phyloP scores from a whole-genome alignment of 306 rosid species.

The Rosa multiflora region DNA sequence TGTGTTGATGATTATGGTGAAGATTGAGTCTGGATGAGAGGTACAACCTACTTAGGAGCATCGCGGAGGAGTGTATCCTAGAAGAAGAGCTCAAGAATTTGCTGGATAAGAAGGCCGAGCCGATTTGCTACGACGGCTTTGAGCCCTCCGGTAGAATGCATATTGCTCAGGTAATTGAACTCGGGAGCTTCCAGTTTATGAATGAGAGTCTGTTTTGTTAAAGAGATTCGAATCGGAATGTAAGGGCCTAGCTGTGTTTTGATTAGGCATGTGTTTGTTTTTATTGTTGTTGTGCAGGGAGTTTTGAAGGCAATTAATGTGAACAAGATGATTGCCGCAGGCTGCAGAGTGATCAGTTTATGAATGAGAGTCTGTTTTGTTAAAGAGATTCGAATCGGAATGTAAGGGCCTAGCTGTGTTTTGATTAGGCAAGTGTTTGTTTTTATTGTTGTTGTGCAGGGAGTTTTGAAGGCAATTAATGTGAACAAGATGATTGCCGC shows the following conservation, averaged over 20 bases:
- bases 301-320: conserved; percentile 76
- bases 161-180: conserved; percentile 71
- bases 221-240: too few species aligned
- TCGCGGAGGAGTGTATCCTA: conserved; percentile 82
- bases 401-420: too few species aligned
- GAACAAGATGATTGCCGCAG: conserved; percentile 72
- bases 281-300: conserved; percentile 40
- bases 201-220: too few species aligned
- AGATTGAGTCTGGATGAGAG: conserved; percentile 54
- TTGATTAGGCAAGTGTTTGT: not conserved
- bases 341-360: conserved; percentile 54
- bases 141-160: conserved; percentile 96
- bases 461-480: conserved; percentile 71
- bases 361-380: too few species aligned
- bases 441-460: conserved; percentile 34
- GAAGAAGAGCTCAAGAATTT: conserved; percentile 72
- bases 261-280: not conserved
- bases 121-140: conserved; percentile 79
- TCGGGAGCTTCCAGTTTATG: too few species aligned
- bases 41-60: conserved; percentile 57
- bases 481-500: conserved; percentile 75
- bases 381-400: too few species aligned
- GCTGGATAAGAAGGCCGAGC: conserved; percentile 60
- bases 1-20: not conserved
- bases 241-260: too few species aligned